These are phyloP conservation scores for Cyberlindnera suaveolens DNA, from an alignment of 805 yeast genomes.

Conservation along the genomic window DNA sequence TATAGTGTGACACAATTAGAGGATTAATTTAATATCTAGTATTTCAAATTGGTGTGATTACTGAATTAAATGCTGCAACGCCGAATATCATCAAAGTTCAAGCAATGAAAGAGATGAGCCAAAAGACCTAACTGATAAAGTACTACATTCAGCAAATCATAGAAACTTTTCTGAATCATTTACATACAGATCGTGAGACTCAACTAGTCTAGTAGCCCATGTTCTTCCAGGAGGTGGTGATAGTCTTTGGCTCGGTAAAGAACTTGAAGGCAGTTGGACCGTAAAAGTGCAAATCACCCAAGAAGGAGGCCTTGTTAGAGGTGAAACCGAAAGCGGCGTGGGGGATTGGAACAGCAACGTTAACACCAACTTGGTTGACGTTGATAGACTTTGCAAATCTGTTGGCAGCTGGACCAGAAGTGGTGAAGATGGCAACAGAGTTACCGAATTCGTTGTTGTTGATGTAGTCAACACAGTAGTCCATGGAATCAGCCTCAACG, in stretches of 20 bases:
- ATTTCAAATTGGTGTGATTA: no score
- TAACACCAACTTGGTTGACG: conserved; percentile 73
- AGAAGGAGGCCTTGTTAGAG: conserved; percentile 69
- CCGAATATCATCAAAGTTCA: no score
- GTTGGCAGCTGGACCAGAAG: conserved; percentile 62
- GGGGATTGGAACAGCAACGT: conserved; percentile 77
- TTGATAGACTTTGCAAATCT: conserved; percentile 60
- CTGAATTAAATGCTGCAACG: no score
- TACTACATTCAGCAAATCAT: no score
- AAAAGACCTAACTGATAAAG: no score
- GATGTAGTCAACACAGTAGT: conserved; percentile 60
- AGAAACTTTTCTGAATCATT: no score
- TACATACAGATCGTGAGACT: no score
- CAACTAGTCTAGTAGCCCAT: conserved; percentile 11
- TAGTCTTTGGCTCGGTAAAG: conserved; percentile 73
- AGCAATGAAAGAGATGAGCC: no score
- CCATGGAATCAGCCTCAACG: conserved; percentile 55
- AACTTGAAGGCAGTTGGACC: conserved; percentile 70
- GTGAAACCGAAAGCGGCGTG: conserved; percentile 79
- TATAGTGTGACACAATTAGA: no score
- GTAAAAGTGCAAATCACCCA: conserved; percentile 77
- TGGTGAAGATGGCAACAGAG: conserved; percentile 67
- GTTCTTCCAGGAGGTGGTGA: conserved; percentile 59
- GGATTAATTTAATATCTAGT: no score
- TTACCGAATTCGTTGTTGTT: conserved; percentile 60